Evolutionary conservation across 768 basidiomycete genomes (phyloP), one percentile per base, ranked within the genome.

Genomic region (Tricholoma bakamatsutake): DNA sequence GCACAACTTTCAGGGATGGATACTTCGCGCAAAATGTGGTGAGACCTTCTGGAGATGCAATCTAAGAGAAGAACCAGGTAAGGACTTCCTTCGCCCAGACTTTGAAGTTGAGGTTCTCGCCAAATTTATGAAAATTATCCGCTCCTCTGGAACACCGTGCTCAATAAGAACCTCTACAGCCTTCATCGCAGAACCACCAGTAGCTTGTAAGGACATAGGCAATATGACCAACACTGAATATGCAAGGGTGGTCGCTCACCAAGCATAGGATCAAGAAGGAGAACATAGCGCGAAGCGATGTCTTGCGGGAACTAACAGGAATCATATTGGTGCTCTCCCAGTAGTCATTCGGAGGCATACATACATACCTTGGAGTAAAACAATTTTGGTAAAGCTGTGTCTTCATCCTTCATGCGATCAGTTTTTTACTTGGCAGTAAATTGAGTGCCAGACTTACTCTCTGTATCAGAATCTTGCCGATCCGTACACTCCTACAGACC

Each of bases 401-500:
- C 93, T 69, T 98, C 97, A 64, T 99, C 95, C 90, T 96, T 62
- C 18, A 45, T 45, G 7, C 30, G 8, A 34, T 52, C 11, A 51
- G 21, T 39, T 7, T 60, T 33, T n/a, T 35, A 24, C 21, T 24
- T 24, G 33, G 31, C 35, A 12, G 39, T 21, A 17, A 21, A 31
- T 18, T 50, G 43, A 53, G 47, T 17, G 27, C 50, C 17, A 43
- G 24, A 66, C 81, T 59, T 70, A 93, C 93, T 68, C 96, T 73
- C 73, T 99, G 96, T 59, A 99, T 99, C 48, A 99, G 77, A 65
- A 99, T 98, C 76, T 99, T 99, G 48, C 96, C 96, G 57, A 99
- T 96, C 59, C 96, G 81, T 27, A 92, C 90, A 64, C 85, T 90
- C 62, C 96, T 81, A 74, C 95, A 98, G 37, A 98, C 96, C 70